These are phyloP conservation scores for Phytophthora tentaculata DNA, from an alignment of 352 stramenopile genomes.

Conservation along the genomic window DNA sequence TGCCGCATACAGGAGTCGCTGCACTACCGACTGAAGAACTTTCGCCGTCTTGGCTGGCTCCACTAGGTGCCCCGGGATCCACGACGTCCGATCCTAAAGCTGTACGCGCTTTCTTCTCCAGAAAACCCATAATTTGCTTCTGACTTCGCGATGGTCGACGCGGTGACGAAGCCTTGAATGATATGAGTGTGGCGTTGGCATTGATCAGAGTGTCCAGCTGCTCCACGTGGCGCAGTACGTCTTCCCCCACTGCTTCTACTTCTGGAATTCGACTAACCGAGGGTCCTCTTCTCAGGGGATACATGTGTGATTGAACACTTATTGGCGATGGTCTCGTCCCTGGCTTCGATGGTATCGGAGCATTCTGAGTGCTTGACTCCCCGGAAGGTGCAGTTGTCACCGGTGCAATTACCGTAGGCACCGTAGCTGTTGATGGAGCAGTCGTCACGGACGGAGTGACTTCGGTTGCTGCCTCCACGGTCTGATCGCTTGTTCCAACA, in stretches of 20 bases:
- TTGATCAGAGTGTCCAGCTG: conserved; percentile 54
- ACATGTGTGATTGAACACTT: neutral
- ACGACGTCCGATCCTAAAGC: conserved; percentile 14
- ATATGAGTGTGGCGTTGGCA: conserved; percentile 33
- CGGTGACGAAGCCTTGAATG: conserved; percentile 1
- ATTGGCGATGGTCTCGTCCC: neutral
- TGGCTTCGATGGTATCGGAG: neutral
- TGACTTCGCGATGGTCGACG: conserved; percentile 15
- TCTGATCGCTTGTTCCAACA: conserved; percentile 1
- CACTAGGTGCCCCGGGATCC: neutral
- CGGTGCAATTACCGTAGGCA: neutral
- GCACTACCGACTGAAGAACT: conserved; percentile 5
- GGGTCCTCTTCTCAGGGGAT: conserved; percentile 14
- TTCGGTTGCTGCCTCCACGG: neutral
- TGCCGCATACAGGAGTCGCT: neutral
- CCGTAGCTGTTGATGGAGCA: neutral
- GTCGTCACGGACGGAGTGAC: neutral
- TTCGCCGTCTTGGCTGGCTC: conserved; percentile 3
- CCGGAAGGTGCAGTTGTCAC: neutral
- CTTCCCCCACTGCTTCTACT: conserved; percentile 26
- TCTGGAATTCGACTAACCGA: conserved; percentile 16
- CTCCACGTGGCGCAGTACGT: conserved; percentile 46
- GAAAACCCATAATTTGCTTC: conserved; percentile 30
- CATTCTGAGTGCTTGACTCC: neutral
- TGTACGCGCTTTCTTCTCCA: conserved; percentile 29